phyloP scores from a whole-genome alignment of 2,329 filamentous ascomycete species.

The Venturia carpophila region DNA sequence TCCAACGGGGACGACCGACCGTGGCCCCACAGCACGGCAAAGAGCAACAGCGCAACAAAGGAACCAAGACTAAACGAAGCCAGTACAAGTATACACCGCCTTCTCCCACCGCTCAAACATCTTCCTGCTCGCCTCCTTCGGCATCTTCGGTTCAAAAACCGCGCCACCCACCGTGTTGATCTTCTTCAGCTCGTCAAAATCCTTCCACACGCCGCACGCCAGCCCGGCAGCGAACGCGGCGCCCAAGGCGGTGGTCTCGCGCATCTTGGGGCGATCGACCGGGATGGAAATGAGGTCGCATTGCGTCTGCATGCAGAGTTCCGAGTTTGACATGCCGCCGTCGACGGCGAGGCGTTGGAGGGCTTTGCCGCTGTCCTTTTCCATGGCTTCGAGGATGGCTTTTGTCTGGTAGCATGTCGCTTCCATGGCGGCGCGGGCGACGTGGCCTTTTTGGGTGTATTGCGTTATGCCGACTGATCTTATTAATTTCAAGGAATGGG shows the following conservation, averaged over 20 bases:
- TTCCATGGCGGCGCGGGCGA: slow-evolving; percentile 82
- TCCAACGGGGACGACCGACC: too few relatives aligned
- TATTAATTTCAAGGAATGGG: not conserved
- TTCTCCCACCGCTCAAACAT: slow-evolving; percentile 68
- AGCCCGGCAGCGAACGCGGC: slow-evolving; percentile 87
- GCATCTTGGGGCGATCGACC: slow-evolving; percentile 78
- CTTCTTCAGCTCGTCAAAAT: slow-evolving; percentile 63
- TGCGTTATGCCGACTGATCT: slow-evolving; percentile 66
- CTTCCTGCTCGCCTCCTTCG: slow-evolving; percentile 48
- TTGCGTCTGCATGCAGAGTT: slow-evolving; percentile 87
- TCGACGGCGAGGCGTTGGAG: slow-evolving; percentile 73
- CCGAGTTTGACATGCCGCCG: slow-evolving; percentile 81
- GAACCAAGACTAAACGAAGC: slow-evolving; percentile 36
- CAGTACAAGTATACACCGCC: slow-evolving; percentile 70
- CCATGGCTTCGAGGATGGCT: slow-evolving; percentile 87
- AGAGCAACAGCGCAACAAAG: not conserved
- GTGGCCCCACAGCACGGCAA: too few relatives aligned
- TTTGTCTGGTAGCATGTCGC: slow-evolving; percentile 90
- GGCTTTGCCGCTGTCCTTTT: slow-evolving; percentile 70
- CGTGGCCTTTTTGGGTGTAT: slow-evolving; percentile 79
- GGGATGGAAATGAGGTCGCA: slow-evolving; percentile 78
- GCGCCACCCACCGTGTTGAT: slow-evolving; percentile 64
- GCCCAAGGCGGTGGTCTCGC: slow-evolving; percentile 81
- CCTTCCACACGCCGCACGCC: slow-evolving; percentile 69
- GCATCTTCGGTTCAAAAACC: slow-evolving; percentile 62